Evolutionary conservation across 495 filamentous ascomycete genomes (phyloP).

Genomic region (Penicillium lagena): DNA sequence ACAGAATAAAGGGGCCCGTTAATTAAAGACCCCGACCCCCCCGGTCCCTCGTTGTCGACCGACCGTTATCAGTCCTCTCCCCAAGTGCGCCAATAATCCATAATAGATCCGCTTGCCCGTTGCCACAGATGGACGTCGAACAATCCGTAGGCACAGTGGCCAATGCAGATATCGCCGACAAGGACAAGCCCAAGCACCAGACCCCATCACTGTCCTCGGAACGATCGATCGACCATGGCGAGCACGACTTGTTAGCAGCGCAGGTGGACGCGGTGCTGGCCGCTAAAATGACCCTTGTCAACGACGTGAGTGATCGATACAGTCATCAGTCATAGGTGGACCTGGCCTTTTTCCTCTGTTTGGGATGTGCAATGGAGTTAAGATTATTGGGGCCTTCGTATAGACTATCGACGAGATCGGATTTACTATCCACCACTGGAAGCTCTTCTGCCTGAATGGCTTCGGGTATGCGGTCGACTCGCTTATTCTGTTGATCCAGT

Average conservation of each 20-base stretch:
- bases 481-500: conserved; percentile 59
- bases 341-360: too few relatives aligned
- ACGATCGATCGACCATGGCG: conserved; percentile 21
- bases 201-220: conserved; percentile 5
- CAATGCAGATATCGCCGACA: too few relatives aligned
- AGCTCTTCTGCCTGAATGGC: conserved; percentile 60
- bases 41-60: too few relatives aligned
- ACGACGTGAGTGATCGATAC: conserved; percentile 46
- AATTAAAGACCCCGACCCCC: too few relatives aligned
- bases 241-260: conserved; percentile 46
- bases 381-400: background rate
- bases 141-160: conserved; percentile 1
- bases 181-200: conserved; percentile 1
- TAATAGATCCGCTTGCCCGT: background rate
- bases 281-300: conserved; percentile 63
- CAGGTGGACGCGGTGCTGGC: conserved; percentile 56
- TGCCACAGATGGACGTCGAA: conserved; percentile 11
- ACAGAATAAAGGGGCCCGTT: too few relatives aligned
- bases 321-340: too few relatives aligned
- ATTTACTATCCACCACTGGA: conserved; percentile 61
- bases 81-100: background rate
- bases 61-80: too few relatives aligned
- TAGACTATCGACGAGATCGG: conserved; percentile 70
- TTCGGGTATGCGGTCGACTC: conserved; percentile 70
- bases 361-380: too few relatives aligned